phyloP scores from a whole-genome alignment of 179 eudicot species.

The Amaranthus tricolor region DNA sequence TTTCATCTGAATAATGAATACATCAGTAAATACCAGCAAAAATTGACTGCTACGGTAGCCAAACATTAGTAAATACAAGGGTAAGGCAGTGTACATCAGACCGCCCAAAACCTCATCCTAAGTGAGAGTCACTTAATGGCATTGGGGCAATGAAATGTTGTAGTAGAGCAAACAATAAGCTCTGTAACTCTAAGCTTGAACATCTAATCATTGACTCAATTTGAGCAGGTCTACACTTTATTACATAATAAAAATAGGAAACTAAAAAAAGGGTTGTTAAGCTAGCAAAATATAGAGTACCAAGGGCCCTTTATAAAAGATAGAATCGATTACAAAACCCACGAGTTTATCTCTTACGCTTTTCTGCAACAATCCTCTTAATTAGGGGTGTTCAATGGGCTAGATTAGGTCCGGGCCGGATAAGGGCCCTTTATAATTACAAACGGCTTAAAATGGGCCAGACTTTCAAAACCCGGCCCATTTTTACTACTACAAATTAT shows the following conservation, averaged over 20 bases:
- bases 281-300: not conserved
- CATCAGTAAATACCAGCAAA: slow-evolving; percentile 7
- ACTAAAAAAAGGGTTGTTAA: not conserved
- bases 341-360: not conserved
- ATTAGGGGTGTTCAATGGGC: too few species aligned
- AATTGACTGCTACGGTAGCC: too few species aligned
- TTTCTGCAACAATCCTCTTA: too few species aligned
- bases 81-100: not conserved
- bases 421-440: too few species aligned
- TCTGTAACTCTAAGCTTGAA: not conserved
- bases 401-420: too few species aligned
- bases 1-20: slow-evolving; percentile 36
- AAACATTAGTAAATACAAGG: too few species aligned
- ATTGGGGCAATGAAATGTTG: too few species aligned
- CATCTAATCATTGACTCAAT: not conserved
- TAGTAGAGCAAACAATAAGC: not conserved
- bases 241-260: not conserved
- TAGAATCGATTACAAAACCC: not conserved
- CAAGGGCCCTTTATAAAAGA: not conserved
- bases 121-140: too few species aligned
- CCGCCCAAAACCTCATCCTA: too few species aligned
- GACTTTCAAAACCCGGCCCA: too few species aligned
- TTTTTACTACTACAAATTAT: too few species aligned
- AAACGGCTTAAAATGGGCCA: too few species aligned
- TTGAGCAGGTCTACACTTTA: not conserved